Percentiles rank a stretch among this genome's conserved stretches.
These are phyloP conservation scores for Cerrena zonata DNA, from an alignment of 1,284 basidiomycete genomes.

Conservation along the genomic window DNA sequence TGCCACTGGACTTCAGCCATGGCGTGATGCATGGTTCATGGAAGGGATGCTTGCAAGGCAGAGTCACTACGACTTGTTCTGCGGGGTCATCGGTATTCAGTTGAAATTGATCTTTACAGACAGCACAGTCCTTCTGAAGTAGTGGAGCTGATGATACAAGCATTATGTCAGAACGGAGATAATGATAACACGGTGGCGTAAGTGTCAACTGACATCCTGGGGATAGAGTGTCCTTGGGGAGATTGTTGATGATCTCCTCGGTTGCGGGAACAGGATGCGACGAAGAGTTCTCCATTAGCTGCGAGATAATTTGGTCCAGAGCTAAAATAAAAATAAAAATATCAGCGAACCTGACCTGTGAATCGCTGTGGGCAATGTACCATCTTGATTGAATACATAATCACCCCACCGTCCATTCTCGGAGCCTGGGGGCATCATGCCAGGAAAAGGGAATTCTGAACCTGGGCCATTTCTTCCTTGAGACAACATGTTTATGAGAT, in stretches of 20 bases:
- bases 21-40: conserved; percentile 76
- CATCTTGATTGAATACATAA: conserved; percentile 80
- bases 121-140: conserved; percentile 66
- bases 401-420: conserved; percentile 64
- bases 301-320: conserved; percentile 71
- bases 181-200: not conserved
- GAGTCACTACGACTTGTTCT: conserved; percentile 61
- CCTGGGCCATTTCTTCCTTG: conserved; percentile 25
- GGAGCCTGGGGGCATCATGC: conserved; percentile 29
- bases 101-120: conserved; percentile 74
- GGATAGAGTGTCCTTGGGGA: conserved; percentile 58
- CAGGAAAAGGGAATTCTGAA: conserved; percentile 39
- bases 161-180: conserved; percentile 7
- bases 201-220: conserved; percentile 47
- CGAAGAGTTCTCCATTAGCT: conserved; percentile 70
- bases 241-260: conserved; percentile 59
- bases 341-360: conserved; percentile 1
- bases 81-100: conserved; percentile 62
- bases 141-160: conserved; percentile 32
- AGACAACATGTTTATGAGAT: conserved; percentile 56
- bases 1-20: conserved; percentile 78
- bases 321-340: conserved; percentile 35
- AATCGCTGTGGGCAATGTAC: too few species aligned
- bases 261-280: conserved; percentile 67
- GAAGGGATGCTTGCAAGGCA: conserved; percentile 78